Percentiles rank a stretch among this genome's conserved stretches.
Conservation (phyloP, 1,139 yeast genomes). For the Pichia sp. region DNA sequence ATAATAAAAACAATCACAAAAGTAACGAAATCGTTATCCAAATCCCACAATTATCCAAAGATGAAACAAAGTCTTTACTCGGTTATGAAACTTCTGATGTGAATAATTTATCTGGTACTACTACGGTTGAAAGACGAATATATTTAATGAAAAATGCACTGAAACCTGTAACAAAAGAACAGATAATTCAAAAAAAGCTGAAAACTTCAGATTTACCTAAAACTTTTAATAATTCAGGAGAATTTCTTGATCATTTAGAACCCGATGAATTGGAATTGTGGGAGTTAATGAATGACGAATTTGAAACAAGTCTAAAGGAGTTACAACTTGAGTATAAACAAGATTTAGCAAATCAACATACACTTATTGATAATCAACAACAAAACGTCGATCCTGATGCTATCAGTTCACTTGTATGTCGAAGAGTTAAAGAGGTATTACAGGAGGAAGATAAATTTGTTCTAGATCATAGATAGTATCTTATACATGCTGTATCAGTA, state of each 20-base stretch:
- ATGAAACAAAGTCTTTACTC: constrained; percentile 16
- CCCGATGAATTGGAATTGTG: constrained; percentile 28
- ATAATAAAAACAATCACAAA: not conserved
- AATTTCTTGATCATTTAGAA: constrained; percentile 23
- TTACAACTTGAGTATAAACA: not conserved
- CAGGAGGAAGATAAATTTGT: constrained; percentile 3
- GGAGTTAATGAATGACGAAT: constrained; percentile 28
- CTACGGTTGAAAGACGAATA: constrained; percentile 19
- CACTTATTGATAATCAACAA: not conserved
- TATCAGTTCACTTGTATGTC: not conserved
- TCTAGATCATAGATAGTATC: not conserved
- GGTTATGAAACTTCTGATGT: constrained; percentile 1
- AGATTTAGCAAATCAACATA: not conserved
- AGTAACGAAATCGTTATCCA: constrained; percentile 19
- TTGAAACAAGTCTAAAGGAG: constrained; percentile 22
- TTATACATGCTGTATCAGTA: too few relatives aligned
- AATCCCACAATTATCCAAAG: constrained; percentile 24
- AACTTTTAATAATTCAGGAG: constrained; percentile 25
- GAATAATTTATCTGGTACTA: not conserved
- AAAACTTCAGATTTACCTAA: constrained; percentile 20
- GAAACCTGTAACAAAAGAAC: constrained; percentile 22
- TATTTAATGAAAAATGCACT: constrained; percentile 24
- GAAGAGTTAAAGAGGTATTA: constrained; percentile 1
- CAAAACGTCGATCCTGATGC: not conserved
- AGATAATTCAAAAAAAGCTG: constrained; percentile 18